Base-by-base conservation (phyloP, 2,329 filamentous ascomycete genomes). In the Xylariaceae sp. region DNA sequence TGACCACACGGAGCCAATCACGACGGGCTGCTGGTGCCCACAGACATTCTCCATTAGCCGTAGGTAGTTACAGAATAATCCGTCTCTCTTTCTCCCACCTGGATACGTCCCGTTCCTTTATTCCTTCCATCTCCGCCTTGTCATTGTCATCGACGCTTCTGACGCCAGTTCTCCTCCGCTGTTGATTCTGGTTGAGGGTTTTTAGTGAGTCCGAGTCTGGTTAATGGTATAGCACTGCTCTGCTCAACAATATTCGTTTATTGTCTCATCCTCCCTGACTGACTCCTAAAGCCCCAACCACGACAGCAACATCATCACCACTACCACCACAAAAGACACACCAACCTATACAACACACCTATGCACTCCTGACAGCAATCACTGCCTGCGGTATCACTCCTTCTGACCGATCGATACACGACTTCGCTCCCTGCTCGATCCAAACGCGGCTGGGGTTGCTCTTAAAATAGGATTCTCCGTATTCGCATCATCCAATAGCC, bases 71-170 rank as follows among this genome's bases (percentile, higher is more conserved):
- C 41, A 45, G 41, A 59, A 47, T 56, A 59, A 47, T 45, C 61
- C 56, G 47, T 53, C 61, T 63, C 57, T 61, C 58, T 63, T 48
- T 55, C 56, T 62, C 61, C 60, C 60, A 56, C 47, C 58, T 51
- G 44, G 56, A 58, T 53, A 53, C 53, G 49, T 60, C 57, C 58
- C 55, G 51, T 35, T 35, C 47, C 41, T 15, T 45, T 58, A 47
- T 61, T 44, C 58, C 56, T 56, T 60, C 62, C 58, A 61, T 55
- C 62, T 64, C 62, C 62, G 64, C 64, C 61, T 62, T 54, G 30
- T 50, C 15, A 52, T 53, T 41, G 11, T 45, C 50, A 49, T 60
- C 49, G 30, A 35, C 8, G 34, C 47, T 60, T 58, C 49, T 53
- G 17, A 52, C 56, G 50, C 55, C 23, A 41, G 34, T 41, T 13